Percentiles rank a stretch among this genome's conserved stretches.
Conservation (phyloP, 2,329 filamentous ascomycete genomes). For the Cytospora piceicola region DNA sequence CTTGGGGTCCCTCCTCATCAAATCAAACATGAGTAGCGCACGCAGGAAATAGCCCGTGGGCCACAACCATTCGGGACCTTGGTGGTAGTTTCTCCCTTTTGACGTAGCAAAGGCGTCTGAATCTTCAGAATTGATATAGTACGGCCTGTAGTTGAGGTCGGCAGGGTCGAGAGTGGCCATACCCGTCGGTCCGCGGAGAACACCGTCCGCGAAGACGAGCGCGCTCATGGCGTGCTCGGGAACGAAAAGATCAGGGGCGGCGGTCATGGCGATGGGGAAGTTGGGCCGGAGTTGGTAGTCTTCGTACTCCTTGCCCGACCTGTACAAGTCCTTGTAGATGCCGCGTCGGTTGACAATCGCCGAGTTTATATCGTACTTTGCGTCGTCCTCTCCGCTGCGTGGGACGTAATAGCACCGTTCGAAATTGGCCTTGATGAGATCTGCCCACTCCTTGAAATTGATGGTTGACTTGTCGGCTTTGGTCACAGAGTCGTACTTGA, state of each 20-base stretch:
- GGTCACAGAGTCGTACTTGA: constrained; percentile 73
- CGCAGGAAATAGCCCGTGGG: constrained; percentile 94
- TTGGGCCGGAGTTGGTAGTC: constrained; percentile 96
- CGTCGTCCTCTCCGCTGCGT: constrained; percentile 68
- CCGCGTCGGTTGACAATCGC: constrained; percentile 84
- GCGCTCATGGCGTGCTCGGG: constrained; percentile 77
- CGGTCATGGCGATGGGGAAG: constrained; percentile 93
- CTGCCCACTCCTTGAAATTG: constrained; percentile 78
- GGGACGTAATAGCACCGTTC: constrained; percentile 93
- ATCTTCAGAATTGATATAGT: constrained; percentile 95
- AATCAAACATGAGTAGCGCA: constrained; percentile 87
- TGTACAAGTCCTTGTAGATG: constrained; percentile 97
- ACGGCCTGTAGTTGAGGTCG: constrained; percentile 90
- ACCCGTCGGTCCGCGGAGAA: constrained; percentile 82
- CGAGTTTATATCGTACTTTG: constrained; percentile 78
- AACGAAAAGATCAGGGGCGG: constrained; percentile 86
- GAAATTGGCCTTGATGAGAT: constrained; percentile 80
- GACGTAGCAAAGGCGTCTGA: constrained; percentile 87
- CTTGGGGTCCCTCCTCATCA: constrained; percentile 65
- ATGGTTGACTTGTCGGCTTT: constrained; percentile 64
- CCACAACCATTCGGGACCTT: constrained; percentile 98
- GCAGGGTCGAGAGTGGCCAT: constrained; percentile 95
- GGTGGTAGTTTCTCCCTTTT: constrained; percentile 97
- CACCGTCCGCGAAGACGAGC: constrained; percentile 77
- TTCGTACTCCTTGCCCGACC: constrained; percentile 91